Base-by-base conservation (phyloP, 2,329 filamentous ascomycete species). In the Fusarium proliferatum region DNA sequence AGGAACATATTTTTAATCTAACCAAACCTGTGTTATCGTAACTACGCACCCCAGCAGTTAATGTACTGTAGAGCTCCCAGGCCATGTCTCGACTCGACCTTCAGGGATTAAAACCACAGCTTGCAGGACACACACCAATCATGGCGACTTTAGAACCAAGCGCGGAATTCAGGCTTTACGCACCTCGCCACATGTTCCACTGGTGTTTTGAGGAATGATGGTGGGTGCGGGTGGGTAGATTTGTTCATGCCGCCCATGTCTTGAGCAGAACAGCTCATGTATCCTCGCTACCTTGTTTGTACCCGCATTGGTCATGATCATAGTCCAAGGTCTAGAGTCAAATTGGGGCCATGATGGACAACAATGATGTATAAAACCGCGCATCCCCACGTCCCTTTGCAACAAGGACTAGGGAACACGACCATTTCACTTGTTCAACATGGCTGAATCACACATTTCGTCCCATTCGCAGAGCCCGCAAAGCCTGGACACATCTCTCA, bases 381-480 rank as follows among this genome's bases (percentile, higher is more conserved):
- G 52, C 67, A 65, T 26, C 52, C 67, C 56, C 67, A 34, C 49
- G 34, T 30, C 45, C 39, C 46, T 46, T 56, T 61, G 67, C 38
- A 39, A 55, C 46, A 21, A 53, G 26, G 19, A 19, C 10, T 9
- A 28, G 41, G 30, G 34, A 70, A 33, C 34, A 61, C 55, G 19
- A 58, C 30, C 30, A 45, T 19, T 49, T 26, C 21, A 45, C 23
- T 34, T 30, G 17, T 45, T 48, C 42, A 70, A 59, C 45, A 77
- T 77, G 76, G 61, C 61, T 39, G 67, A 77, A 76, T 58, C 71
- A 43, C 82, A 76, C 70, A 70, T 82, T 23, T 80, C 79, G 21
- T 80, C 82, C n/a, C 81, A 80, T 79, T 77, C 84, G n/a, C 77
- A 78, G 26, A 72, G 67, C 72, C 69, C 72, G 23, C 71, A 46